Percentiles rank a stretch among this genome's conserved stretches.
Evolutionary conservation across 768 basidiomycete genomes (phyloP).

Genomic region (Serendipita sp.): DNA sequence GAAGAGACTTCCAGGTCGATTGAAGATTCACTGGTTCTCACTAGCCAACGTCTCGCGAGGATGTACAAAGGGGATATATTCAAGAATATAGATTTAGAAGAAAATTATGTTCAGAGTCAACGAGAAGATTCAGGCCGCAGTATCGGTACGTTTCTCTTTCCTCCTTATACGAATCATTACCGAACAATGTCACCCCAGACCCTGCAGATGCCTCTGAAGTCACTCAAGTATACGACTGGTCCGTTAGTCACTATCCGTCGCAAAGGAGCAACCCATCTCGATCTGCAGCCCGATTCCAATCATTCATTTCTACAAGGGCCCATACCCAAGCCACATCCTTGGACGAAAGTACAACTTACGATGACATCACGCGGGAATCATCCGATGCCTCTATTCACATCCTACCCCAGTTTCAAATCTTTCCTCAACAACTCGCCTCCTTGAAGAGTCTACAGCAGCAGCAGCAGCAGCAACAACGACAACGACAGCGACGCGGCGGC

Average conservation of each 20-base stretch:
- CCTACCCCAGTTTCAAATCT: neutral
- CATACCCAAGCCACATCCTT: too few relatives aligned
- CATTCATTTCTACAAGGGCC: too few relatives aligned
- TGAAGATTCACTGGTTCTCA: neutral
- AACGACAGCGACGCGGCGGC: too few relatives aligned
- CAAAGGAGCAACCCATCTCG: neutral
- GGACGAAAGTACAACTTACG: neutral
- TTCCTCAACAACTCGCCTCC: neutral
- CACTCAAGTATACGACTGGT: neutral
- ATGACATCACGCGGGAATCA: neutral
- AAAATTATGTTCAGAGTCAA: neutral
- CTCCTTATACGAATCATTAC: neutral
- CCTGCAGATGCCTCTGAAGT: too few relatives aligned
- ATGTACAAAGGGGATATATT: neutral
- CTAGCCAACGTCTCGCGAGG: neutral
- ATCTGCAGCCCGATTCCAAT: too few relatives aligned
- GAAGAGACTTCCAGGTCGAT: neutral
- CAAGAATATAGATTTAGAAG: neutral
- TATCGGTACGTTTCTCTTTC: neutral
- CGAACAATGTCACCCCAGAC: neutral
- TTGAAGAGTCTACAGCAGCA: neutral
- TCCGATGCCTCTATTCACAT: neutral
- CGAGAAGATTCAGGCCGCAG: neutral
- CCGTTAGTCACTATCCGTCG: neutral
- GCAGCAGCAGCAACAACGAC: neutral